A percentile compares a stretch with the other conserved stretches of the same genome.
phyloP scores from a whole-genome alignment of 2,329 filamentous ascomycete genomes.

The Sclerotiophoma versabilis region DNA sequence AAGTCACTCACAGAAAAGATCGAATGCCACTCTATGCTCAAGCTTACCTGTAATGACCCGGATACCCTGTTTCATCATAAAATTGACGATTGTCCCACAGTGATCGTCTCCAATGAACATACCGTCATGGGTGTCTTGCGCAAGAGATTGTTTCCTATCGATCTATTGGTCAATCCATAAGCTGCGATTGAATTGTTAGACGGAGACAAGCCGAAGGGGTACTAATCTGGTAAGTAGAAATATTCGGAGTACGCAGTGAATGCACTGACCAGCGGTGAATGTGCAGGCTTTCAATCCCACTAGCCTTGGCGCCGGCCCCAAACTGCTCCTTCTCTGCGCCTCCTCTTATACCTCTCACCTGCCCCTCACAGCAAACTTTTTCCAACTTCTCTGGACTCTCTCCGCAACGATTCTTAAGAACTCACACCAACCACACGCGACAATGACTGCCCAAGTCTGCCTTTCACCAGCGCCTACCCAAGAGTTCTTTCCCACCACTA shows the following conservation, averaged over 20 bases:
- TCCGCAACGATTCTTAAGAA: background rate
- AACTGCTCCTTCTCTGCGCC: constrained; percentile 5
- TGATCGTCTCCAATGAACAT: no score
- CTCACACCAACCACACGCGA: background rate
- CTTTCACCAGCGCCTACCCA: background rate
- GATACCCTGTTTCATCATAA: no score
- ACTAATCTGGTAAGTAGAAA: background rate
- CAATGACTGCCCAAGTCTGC: constrained; percentile 13
- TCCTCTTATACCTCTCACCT: constrained; percentile 3
- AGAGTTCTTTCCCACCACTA: background rate
- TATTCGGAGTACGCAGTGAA: constrained; percentile 11
- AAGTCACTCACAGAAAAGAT: no score
- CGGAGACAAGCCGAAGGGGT: background rate
- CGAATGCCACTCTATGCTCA: no score
- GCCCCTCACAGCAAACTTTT: background rate
- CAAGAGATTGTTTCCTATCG: no score
- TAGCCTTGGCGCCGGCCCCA: constrained; percentile 18
- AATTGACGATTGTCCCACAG: no score
- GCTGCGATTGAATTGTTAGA: background rate
- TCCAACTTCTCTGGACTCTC: background rate
- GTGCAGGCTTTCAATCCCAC: constrained; percentile 14
- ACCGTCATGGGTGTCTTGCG: no score
- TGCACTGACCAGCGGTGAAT: constrained; percentile 27
- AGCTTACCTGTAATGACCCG: no score
- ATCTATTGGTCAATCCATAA: no score